Evolutionary conservation across 345 rosid species (phyloP).

Genomic region (Eucalyptus pauciflora): DNA sequence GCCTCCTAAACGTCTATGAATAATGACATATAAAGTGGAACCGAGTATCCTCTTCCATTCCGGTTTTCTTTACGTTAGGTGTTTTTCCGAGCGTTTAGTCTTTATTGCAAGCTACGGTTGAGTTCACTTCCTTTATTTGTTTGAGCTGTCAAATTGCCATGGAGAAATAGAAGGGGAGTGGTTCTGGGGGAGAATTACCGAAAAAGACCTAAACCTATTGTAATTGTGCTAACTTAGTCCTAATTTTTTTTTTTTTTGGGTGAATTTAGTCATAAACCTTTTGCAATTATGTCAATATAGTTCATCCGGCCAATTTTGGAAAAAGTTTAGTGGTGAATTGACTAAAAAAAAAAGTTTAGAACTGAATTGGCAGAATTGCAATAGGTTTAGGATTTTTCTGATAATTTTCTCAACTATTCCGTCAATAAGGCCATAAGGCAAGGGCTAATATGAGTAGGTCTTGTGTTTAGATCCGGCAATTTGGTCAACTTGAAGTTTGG

Average conservation of each 20-base stretch:
- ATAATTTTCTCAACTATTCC: neutral
- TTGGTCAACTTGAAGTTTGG: neutral
- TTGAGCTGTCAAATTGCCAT: neutral
- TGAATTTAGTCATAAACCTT: no score
- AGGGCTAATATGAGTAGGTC: neutral
- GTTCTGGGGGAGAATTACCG: fast-evolving
- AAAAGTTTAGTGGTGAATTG: no score
- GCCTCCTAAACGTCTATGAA: neutral
- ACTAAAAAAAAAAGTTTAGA: fast-evolving
- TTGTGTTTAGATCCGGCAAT: neutral
- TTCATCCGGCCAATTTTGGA: no score
- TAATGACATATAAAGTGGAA: neutral
- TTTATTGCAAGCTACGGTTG: neutral
- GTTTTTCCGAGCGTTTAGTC: neutral
- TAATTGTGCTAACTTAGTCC: fast-evolving
- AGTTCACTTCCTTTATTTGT: neutral
- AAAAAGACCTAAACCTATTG: no score
- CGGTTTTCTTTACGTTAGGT: neutral
- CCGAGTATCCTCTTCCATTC: neutral
- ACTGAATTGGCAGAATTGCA: fast-evolving
- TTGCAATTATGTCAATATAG: no score
- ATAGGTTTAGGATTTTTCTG: fast-evolving
- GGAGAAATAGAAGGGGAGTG: neutral
- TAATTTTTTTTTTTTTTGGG: no score
- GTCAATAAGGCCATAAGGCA: neutral